Base-by-base conservation (phyloP, 1,284 basidiomycete species). In the Afroboletus lepidellus region DNA sequence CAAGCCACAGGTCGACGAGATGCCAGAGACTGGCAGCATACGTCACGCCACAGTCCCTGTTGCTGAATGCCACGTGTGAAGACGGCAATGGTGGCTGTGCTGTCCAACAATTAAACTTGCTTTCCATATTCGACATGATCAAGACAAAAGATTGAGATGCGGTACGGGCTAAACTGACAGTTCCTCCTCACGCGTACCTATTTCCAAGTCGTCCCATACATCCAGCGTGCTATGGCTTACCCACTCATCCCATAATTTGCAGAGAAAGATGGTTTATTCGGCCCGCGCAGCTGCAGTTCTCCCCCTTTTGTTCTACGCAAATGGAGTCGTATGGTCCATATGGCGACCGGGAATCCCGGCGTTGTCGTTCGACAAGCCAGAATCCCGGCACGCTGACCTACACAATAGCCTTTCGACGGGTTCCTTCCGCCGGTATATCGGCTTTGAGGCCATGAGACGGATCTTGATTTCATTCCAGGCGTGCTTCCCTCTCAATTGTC, bases 101-200 rank as follows among this genome's bases (percentile, higher is more conserved):
- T 2, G 23, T 23, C 55, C 51, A 36, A 64, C 64, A 66, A 66
- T 64, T 57, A 55, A 53, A 30, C 20, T 18, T 6, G 38, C 44
- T 43, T 54, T 55, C 45, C 41, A 36, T 50, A 39, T 36, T 37
- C 32, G 30, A 41, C 33, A 13, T 8, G 44, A 20, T 32, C 48
- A 42, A 50, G 44, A 64, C 57, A 58, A 66, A 65, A 58, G 38
- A n/a, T 41, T 34, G 33, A 13, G 16, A n/a, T n/a, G 33, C 33
- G 13, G 33, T 34, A n/a, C 33, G 3, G 30, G 6, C 15, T 18
- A 6, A 8, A 4, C 20, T 32, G 32, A 47, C 36, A 41, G 12
- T 11, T 44, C 37, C 8, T 33, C 18, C 8, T 41, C 25, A 8
- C 5, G 12, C 8, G 34, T 20, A 38, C 18, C 29, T 23, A 30